Base-by-base conservation (phyloP, 1,284 basidiomycete genomes). In the Trichosporon asahii region DNA sequence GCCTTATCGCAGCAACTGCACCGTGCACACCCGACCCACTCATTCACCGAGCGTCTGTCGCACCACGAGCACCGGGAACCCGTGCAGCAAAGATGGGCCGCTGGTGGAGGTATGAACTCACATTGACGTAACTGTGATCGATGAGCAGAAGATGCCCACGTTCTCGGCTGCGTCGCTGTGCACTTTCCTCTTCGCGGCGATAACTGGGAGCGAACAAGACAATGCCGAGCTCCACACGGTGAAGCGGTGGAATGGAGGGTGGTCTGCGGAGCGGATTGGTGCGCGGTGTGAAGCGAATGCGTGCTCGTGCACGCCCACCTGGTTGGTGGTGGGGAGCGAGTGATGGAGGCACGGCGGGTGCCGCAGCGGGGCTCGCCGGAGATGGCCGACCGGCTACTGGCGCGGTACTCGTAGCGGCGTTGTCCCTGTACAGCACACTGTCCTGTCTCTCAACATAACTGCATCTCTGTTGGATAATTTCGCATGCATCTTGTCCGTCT, bases 331-430 rank as follows among this genome's bases (percentile, higher is more conserved):
- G 57, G 57, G 57, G 27, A 29, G 4, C n/a, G n/a, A n/a, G n/a
- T n/a, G n/a, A n/a, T n/a, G 55, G 40, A 44, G 40, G 55, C 55
- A 61, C 57, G 57, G 57, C 57, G 57, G 57, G 29, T 9, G 57
- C 57, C 57, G 57, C 57, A 33, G 57, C 27, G 57, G 27, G 29
- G 18, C 27, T n/a, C 27, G 57, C 55, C 57, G 57, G 57, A 61
- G 57, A 61, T 61, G 57, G 57, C 57, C 57, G 57, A 61, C 57
- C 57, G 57, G 57, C 57, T 61, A 61, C 55, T 18, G 18, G 44
- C 9, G 31, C 31, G 31, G 31, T 33, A 33, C 11, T 37, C 35
- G 35, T 37, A 37, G 35, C 35, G 35, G 31, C 31, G 31, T 4
- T n/a, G n/a, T n/a, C n/a, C n/a, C n/a, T n/a, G n/a, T n/a, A n/a